These are phyloP conservation scores for Gastroboletus turbinatus DNA, from an alignment of 1,284 basidiomycete genomes.

Conservation along the genomic window DNA sequence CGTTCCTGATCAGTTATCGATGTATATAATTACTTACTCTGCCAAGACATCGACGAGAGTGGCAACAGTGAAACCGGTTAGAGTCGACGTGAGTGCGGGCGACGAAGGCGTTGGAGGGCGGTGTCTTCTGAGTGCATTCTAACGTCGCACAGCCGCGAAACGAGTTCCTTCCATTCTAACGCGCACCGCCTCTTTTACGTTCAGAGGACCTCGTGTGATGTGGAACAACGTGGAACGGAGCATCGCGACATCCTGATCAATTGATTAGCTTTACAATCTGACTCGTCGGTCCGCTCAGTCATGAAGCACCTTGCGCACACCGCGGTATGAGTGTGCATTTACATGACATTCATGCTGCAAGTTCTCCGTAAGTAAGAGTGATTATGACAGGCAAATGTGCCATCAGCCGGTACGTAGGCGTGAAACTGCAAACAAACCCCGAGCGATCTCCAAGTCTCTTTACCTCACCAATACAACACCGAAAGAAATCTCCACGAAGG, in stretches of 20 bases:
- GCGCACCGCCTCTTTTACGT: conserved; percentile 2
- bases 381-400: background rate
- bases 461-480: background rate
- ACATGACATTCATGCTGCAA: background rate
- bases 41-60: conserved; percentile 48
- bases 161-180: background rate
- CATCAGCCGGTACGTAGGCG: background rate
- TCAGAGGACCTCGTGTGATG: background rate
- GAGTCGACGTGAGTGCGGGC: background rate
- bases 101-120: background rate
- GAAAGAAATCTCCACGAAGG: conserved; percentile 19
- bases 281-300: background rate
- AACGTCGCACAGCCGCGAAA: background rate
- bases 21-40: conserved; percentile 39
- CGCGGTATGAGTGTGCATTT: background rate
- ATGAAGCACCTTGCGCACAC: background rate
- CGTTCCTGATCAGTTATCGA: background rate
- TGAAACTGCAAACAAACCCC: background rate
- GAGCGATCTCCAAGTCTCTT: background rate
- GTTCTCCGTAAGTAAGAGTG: background rate
- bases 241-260: background rate
- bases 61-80: background rate
- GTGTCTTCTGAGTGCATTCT: background rate
- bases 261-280: background rate
- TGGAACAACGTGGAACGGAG: background rate